Evolutionary conservation across 78 protist genomes (phyloP).

Genomic region (Mantamonas sphyraenae): DNA sequence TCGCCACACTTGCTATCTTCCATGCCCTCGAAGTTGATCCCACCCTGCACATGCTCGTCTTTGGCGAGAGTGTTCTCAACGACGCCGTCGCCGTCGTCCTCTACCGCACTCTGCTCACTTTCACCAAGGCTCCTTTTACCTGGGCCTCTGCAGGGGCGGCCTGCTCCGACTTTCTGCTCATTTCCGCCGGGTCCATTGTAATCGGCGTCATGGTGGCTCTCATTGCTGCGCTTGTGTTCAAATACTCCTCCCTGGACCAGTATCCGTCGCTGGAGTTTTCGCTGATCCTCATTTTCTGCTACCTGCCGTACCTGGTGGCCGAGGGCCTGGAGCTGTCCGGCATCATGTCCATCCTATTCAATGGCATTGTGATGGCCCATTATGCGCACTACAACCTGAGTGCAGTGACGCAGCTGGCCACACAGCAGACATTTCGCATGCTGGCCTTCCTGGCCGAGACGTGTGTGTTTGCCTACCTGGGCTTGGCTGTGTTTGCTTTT

Average conservation of each 20-base stretch:
- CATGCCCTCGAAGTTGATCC: conserved; percentile 68
- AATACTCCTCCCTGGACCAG: neutral
- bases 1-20: conserved; percentile 83
- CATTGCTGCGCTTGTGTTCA: conserved; percentile 27
- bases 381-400: conserved; percentile 4
- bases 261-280: conserved; percentile 35
- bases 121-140: neutral
- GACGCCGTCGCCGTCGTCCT: conserved; percentile 85
- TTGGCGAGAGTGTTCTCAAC: conserved; percentile 86
- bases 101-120: conserved; percentile 21
- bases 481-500: neutral
- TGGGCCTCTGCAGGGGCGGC: neutral
- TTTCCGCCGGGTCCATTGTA: conserved; percentile 32
- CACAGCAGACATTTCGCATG: neutral
- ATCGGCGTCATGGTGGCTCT: conserved; percentile 37
- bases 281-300: neutral
- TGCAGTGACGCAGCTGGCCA: neutral
- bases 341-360: neutral
- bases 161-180: neutral
- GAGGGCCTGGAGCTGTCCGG: conserved; percentile 23
- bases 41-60: conserved; percentile 62
- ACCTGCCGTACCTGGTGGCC: conserved; percentile 2
- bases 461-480: conserved; percentile 8
- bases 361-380: conserved; percentile 6
- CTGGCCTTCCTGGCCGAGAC: conserved; percentile 12